Evolutionary conservation across 306 rosid species (phyloP).

Genomic region (Fragaria nilgerrensis): DNA sequence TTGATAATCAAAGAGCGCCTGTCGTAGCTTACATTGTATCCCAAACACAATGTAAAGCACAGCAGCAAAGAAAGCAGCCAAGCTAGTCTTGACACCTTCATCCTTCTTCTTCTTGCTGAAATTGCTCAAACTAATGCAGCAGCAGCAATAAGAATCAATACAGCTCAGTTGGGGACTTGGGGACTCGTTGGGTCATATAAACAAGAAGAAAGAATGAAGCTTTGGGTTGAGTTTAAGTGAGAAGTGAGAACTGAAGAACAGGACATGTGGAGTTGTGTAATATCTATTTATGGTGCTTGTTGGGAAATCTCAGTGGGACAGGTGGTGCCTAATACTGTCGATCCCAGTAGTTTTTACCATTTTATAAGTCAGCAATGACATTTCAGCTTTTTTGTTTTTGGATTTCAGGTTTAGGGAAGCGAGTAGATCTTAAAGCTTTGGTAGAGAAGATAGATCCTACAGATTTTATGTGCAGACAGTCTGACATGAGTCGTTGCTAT

Average conservation of each 20-base stretch:
- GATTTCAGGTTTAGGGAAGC: not conserved
- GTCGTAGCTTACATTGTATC: conserved; percentile 70
- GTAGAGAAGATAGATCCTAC: not conserved
- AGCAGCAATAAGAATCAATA: not conserved
- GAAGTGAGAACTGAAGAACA: not conserved
- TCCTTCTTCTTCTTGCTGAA: not conserved
- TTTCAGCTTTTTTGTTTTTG: not conserved
- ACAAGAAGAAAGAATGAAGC: not conserved
- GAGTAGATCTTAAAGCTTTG: not conserved
- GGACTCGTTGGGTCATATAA: conserved; percentile 2
- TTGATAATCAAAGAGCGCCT: conserved; percentile 72
- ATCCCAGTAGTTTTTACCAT: not conserved
- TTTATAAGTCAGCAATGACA: not conserved
- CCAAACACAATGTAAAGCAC: conserved; percentile 9
- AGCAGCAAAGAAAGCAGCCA: not conserved
- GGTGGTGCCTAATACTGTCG: not conserved
- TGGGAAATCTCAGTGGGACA: not conserved
- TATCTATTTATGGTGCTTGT: not conserved
- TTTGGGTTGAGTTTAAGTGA: not conserved
- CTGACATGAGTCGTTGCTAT: not conserved
- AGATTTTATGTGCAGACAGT: not conserved
- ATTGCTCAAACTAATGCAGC: not conserved
- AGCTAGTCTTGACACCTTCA: not conserved
- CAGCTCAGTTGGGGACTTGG: not conserved
- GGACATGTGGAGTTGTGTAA: conserved; percentile 16